Base-by-base conservation (phyloP, 108 stramenopile genomes). In the Poteriospumella lacustris region DNA sequence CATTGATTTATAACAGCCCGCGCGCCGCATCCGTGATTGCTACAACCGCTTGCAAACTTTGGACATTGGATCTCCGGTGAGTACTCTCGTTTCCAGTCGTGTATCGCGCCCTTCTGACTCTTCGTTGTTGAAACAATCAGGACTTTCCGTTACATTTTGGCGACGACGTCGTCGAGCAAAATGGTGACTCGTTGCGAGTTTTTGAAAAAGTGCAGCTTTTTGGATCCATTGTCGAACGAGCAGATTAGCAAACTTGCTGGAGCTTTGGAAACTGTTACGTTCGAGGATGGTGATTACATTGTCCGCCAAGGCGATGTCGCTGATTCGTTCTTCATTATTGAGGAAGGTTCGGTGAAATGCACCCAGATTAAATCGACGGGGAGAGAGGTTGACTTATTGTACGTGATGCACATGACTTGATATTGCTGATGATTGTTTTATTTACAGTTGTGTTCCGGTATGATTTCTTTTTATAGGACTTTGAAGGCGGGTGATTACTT, bases 221-320 rank as follows among this genome's bases (percentile, higher is more conserved):
- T 85, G 41, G 43, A 77, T 80, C 68, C 44, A n/a, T 83, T 85
- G 19, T 79, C 42, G 26, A 84, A 82, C 26, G 85, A 85, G 81
- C 73, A 83, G 76, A 70, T 84, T 42, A 76, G 77, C 34, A 83
- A 79, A 80, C 81, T 85, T 29, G 83, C 83, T 19, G 81, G 79
- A 26, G 84, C 85, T 28, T 29, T 84, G 78, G 68, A 80, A 26
- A 12, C 28, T 3, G 39, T 26, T 38, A 58, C 72, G 0, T 94
- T 85, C 79, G 39, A 76, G 67, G 83, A 82, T 56, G 90, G 89
- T 26, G 82, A 87, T 31, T 62, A 80, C 9, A 90, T 97, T 59
- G 84, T 92, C 79, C 81, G 83, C 19, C 79, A 91, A 77, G 93
- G 92, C 31, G 80, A 90, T 2, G 76, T 79, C 0, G 95, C 92